Evolutionary conservation across 1,139 yeast species (phyloP).

Genomic region (Diutina pseudorugosa): DNA sequence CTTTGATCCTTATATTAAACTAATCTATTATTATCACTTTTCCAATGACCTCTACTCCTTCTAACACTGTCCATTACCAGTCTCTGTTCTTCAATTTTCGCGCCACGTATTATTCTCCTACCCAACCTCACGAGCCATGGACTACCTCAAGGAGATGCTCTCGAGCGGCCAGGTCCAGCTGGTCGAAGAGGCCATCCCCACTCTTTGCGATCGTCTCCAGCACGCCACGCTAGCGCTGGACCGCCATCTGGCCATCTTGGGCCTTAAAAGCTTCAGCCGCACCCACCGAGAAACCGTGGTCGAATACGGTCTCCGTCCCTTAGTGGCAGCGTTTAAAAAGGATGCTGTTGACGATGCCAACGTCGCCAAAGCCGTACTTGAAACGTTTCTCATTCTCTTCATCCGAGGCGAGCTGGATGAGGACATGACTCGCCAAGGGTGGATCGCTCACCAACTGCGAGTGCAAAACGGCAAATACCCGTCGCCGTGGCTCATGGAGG

Average conservation of each 20-base stretch:
- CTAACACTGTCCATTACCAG: too few relatives aligned
- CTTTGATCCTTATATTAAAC: too few relatives aligned
- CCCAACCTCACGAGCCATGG: not conserved
- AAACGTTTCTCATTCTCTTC: constrained; percentile 72
- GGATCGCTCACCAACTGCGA: constrained; percentile 70
- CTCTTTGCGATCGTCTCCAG: constrained; percentile 75
- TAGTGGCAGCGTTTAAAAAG: constrained; percentile 52
- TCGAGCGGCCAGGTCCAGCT: constrained; percentile 19
- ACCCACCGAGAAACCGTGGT: constrained; percentile 86
- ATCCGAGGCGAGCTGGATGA: constrained; percentile 48
- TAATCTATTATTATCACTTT: too few relatives aligned
- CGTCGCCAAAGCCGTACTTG: constrained; percentile 68
- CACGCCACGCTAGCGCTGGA: constrained; percentile 79
- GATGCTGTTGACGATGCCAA: constrained; percentile 62
- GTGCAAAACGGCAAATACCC: constrained; percentile 74
- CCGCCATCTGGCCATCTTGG: constrained; percentile 82
- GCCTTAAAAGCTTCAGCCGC: constrained; percentile 80
- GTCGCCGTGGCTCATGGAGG: constrained; percentile 58
- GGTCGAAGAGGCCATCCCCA: constrained; percentile 83
- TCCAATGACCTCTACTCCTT: too few relatives aligned
- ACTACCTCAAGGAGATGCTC: constrained; percentile 26
- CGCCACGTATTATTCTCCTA: not conserved
- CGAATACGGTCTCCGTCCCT: constrained; percentile 73
- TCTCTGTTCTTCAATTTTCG: not conserved
- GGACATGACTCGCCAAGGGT: constrained; percentile 46